Base-by-base conservation (phyloP, 2,329 filamentous ascomycete genomes). In the Hirsutella minnesotensis region DNA sequence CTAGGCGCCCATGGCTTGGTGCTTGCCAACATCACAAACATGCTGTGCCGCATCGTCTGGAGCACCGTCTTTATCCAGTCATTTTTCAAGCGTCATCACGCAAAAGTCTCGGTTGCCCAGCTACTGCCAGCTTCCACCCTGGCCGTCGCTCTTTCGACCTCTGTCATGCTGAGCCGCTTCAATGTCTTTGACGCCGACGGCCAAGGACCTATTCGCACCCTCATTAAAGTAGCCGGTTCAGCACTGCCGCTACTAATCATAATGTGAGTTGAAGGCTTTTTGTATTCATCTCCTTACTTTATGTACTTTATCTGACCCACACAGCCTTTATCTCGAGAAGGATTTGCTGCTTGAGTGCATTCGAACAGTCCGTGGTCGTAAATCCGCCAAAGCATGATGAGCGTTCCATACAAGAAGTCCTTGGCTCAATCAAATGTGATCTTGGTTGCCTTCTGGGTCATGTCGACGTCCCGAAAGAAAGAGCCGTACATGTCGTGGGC, bases 401-500 rank as follows among this genome's bases (percentile, higher is more conserved):
- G 16, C 30, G n/a, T 30, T 22, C 1, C 9, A 5, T 9, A 1
- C 44, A 41, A 33, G 8, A 12, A 12, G 10, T 13, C 30, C 15
- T 30, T 30, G 9, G 27, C 8, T 47, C 61, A 75, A 56, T 94
- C 87, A 68, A 95, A 95, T 38, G 79, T 89, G 59, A 95, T 94
- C 72, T 95, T 95, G 44, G 83, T 92, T 22, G 86, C 81, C 63
- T 85, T 82, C 66, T 90, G 83, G 60, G 76, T 86, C 62, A 81
- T 81, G 54, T 86, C 84, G 9, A 86, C 80, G 54, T 95, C 87
- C 66, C 92, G 95, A 73, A 85, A 95, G 61, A 96, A 96, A 27
- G 88, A 87, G 44, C 92, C 92, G 59, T 96, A 98, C 39, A 86
- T 84, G 56, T 88, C 85, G 67, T 98, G 92, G 39, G 81, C 77